A percentile compares a stretch with the other conserved stretches of the same genome.
Evolutionary conservation across 2,329 filamentous ascomycete genomes (phyloP).

Genomic region (Juglanconis oblonga): DNA sequence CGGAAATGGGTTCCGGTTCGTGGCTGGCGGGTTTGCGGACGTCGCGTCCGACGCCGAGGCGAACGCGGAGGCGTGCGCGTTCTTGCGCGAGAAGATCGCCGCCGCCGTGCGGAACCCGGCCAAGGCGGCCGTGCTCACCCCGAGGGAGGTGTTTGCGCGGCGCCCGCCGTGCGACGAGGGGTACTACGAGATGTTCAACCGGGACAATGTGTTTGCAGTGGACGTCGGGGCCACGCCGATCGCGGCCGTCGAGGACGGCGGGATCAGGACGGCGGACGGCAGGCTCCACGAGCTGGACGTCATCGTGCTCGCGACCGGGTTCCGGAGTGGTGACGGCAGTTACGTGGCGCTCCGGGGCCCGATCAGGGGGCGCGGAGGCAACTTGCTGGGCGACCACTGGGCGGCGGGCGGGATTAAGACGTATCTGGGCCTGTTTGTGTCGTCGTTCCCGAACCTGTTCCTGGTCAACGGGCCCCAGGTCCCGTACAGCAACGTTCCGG

Average conservation of each 20-base stretch:
- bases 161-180: slow-evolving; percentile 38
- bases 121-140: slow-evolving; percentile 40
- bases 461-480: slow-evolving; percentile 19
- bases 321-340: slow-evolving; percentile 31
- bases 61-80: slow-evolving; percentile 44
- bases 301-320: slow-evolving; percentile 32
- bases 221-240: slow-evolving; percentile 42
- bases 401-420: slow-evolving; percentile 28
- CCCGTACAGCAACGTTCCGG: not conserved
- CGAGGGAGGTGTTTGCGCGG: slow-evolving; percentile 43
- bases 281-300: slow-evolving; percentile 33
- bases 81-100: slow-evolving; percentile 43
- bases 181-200: slow-evolving; percentile 49
- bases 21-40: slow-evolving; percentile 45
- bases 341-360: slow-evolving; percentile 24
- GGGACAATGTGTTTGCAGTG: slow-evolving; percentile 43
- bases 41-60: slow-evolving; percentile 37
- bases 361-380: slow-evolving; percentile 25
- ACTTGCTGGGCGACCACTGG: slow-evolving; percentile 31
- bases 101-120: slow-evolving; percentile 41
- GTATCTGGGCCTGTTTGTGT: slow-evolving; percentile 22
- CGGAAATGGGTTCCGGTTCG: slow-evolving; percentile 43
- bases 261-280: slow-evolving; percentile 37
- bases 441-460: slow-evolving; percentile 20
- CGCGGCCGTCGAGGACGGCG: slow-evolving; percentile 32